A percentile compares a stretch with the other conserved stretches of the same genome.
Conservation (phyloP, 192 early-diverging fungal species). For the Podila minutissima region DNA sequence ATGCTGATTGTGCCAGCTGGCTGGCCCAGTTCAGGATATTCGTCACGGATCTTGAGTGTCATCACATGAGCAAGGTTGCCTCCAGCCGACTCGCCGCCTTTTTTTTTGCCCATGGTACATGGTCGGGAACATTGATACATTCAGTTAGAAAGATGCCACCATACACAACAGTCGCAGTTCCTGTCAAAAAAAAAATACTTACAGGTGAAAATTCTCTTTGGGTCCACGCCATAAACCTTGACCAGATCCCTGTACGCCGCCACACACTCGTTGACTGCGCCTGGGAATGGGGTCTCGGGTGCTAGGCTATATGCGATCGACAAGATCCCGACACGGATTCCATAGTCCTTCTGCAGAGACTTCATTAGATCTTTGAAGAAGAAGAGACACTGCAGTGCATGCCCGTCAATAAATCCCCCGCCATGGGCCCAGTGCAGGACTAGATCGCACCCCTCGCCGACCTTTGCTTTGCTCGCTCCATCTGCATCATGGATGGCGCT, state of each 20-base stretch:
- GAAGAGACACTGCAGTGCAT: not conserved
- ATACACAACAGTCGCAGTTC: not conserved
- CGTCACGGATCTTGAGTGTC: constrained; percentile 6
- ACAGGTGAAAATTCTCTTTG: not conserved
- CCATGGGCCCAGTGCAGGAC: not conserved
- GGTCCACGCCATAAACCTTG: not conserved
- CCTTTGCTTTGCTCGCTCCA: not conserved
- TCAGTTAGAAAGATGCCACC: not conserved
- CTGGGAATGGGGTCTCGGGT: not conserved
- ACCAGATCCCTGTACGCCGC: not conserved
- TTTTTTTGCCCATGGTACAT: not conserved
- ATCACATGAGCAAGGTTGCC: not conserved
- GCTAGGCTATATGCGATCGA: constrained; percentile 2
- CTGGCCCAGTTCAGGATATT: too few species aligned
- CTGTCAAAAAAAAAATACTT: not conserved
- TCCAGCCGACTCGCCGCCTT: constrained; percentile 5
- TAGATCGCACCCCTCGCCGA: not conserved
- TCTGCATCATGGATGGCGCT: not conserved
- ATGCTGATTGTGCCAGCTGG: not conserved
- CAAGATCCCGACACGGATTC: not conserved
- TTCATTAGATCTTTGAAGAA: not conserved
- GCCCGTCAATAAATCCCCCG: not conserved
- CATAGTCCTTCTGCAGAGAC: not conserved
- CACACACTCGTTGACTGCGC: not conserved
- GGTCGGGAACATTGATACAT: not conserved